Base-by-base conservation (phyloP, 192 early-diverging fungal genomes). In the Lobulomyces angularis region DNA sequence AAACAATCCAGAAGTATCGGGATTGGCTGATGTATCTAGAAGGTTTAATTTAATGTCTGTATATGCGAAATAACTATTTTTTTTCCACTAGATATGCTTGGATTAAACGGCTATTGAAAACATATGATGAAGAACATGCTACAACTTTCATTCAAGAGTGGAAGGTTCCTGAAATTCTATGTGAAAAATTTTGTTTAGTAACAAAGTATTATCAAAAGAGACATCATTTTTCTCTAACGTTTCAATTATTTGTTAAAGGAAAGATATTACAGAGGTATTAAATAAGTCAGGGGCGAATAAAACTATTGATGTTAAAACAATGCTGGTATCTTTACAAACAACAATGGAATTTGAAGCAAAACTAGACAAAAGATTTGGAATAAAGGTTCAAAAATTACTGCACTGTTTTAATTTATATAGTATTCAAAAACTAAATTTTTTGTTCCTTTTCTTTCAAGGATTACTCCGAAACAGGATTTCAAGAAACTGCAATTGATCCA, bases 291-390 rank as follows among this genome's bases (percentile, higher is more conserved):
- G 45, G 19, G 44, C 53, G 5, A 55, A 58, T 8, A 62, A 55
- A 11, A 50, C 44, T 2, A 67, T 82, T 18, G 71, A 80, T 45
- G 84, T 88, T 0, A 81, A 80, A 37, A 46, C 72, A 11, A 63
- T 97, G 46, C 56, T 90, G 6, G 53, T 74, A 12, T 81, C 80
- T 0, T 51, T 97, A 43, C 79, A 87, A 14, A 62, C 79, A 7
- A 92, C 94, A 0, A 64, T 86, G 37, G 88, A 90, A 24, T 96
- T 95, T 57, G 94, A 98, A 59, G 58, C 56, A 11, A 90, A 92
- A 52, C 62, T 93, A 7, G 62, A 72, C 26, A 76, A 77, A 20
- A 61, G 82, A 29, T 95, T 88, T 46, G 55, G 55, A 19, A 66
- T 55, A 36, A 59, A 55, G 45, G 75, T 68, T 50, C 50, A 5